A percentile compares a stretch with the other conserved stretches of the same genome.
Evolutionary conservation across 257 asterid genomes (phyloP).

Genomic region (Avicennia marina): DNA sequence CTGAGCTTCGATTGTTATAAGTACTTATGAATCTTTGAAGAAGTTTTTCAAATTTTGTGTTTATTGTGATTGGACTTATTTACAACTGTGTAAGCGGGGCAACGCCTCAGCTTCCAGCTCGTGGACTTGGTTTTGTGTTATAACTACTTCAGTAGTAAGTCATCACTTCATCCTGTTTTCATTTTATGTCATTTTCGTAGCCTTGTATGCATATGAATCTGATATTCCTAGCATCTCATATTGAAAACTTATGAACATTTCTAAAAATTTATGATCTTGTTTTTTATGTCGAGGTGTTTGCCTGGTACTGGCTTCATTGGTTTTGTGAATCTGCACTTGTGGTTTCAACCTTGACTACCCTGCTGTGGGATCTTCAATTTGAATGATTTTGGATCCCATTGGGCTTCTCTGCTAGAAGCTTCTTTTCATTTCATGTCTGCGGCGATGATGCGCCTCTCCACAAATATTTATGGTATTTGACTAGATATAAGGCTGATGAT

Average conservation of each 20-base stretch:
- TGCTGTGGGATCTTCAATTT: constrained; percentile 91
- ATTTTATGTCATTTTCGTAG: background rate
- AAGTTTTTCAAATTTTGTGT: constrained; percentile 44
- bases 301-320: constrained; percentile 88
- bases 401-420: constrained; percentile 81
- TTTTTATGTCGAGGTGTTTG: constrained; percentile 76
- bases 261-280: constrained; percentile 67
- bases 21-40: constrained; percentile 24
- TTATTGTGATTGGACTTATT: constrained; percentile 59
- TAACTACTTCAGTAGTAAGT: constrained; percentile 51
- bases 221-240: constrained; percentile 30
- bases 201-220: background rate
- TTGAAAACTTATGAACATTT: constrained; percentile 21
- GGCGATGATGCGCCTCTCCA: constrained; percentile 52
- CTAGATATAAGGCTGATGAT: constrained; percentile 44
- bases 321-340: constrained; percentile 78
- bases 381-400: constrained; percentile 77
- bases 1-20: constrained; percentile 30
- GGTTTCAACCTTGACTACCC: constrained; percentile 65
- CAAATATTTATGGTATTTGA: constrained; percentile 48
- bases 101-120: constrained; percentile 60
- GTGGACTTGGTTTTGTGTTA: constrained; percentile 78
- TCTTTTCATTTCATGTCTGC: constrained; percentile 69
- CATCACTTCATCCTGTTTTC: constrained; percentile 26
- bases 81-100: constrained; percentile 64